Conservation (phyloP, 169 alveolate genomes). For the Amoebophrya sp. region DNA sequence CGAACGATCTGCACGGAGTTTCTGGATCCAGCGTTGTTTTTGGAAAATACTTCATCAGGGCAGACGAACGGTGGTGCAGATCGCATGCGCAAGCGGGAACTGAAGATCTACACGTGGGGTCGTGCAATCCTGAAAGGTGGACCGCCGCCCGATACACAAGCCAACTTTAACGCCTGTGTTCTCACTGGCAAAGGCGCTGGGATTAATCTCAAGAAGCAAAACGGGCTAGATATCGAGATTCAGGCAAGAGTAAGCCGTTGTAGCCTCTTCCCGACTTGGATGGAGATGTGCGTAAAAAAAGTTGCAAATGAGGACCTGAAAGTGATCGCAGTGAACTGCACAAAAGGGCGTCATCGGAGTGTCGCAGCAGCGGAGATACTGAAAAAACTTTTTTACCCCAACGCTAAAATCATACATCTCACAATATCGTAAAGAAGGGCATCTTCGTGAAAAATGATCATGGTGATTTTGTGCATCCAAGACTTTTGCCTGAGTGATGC, state of each 20-base stretch:
- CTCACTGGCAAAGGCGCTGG: neutral
- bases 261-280: neutral
- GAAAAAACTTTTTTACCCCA: neutral
- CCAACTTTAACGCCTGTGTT: neutral
- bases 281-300: neutral
- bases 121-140: neutral
- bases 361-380: conserved; percentile 7
- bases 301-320: neutral
- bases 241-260: neutral
- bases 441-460: too few relatives aligned
- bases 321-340: conserved; percentile 1
- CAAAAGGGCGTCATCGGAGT: neutral
- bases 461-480: too few relatives aligned
- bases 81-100: too few relatives aligned
- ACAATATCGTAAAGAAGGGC: neutral
- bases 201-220: neutral
- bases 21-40: too few relatives aligned
- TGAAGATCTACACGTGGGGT: neutral
- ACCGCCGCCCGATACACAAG: neutral
- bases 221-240: neutral
- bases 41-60: too few relatives aligned
- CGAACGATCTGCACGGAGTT: too few relatives aligned
- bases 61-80: too few relatives aligned
- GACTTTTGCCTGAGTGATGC: too few relatives aligned
- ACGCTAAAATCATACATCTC: neutral